These are phyloP conservation scores for Incumbomyces delicatus DNA, from an alignment of 2,329 filamentous ascomycete species.

Conservation along the genomic window DNA sequence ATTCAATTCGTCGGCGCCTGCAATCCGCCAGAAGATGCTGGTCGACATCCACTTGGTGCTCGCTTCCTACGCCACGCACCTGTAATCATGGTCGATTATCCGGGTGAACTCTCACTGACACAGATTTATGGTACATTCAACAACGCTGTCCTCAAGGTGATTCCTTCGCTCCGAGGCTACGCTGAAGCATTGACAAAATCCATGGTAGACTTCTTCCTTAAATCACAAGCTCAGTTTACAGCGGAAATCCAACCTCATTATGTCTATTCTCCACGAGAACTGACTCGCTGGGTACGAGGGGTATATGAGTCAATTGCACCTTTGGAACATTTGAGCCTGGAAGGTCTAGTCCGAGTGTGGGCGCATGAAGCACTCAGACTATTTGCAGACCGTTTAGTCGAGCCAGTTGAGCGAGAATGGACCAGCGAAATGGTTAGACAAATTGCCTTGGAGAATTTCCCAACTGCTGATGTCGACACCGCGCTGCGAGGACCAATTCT, in stretches of 20 bases:
- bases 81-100: slow-evolving; percentile 99
- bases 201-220: slow-evolving; percentile 94
- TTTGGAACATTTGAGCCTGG: slow-evolving; percentile 74
- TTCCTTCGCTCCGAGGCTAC: slow-evolving; percentile 89
- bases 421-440: slow-evolving; percentile 79
- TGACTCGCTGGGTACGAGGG: slow-evolving; percentile 95
- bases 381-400: slow-evolving; percentile 94
- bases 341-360: slow-evolving; percentile 94
- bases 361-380: slow-evolving; percentile 91
- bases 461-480: slow-evolving; percentile 82
- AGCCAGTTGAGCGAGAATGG: slow-evolving; percentile 89
- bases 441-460: slow-evolving; percentile 86
- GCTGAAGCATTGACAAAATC: slow-evolving; percentile 87
- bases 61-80: slow-evolving; percentile 93
- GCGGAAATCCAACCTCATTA: slow-evolving; percentile 97
- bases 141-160: slow-evolving; percentile 88
- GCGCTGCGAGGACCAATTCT: slow-evolving; percentile 87
- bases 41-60: slow-evolving; percentile 85
- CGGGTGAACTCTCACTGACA: slow-evolving; percentile 82
- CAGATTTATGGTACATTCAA: slow-evolving; percentile 99
- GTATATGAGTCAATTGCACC: slow-evolving; percentile 95
- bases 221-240: slow-evolving; percentile 90
- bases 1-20: slow-evolving; percentile 99
- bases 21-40: slow-evolving; percentile 94
- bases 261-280: slow-evolving; percentile 96